These are phyloP conservation scores for Madurella fahalii DNA, from an alignment of 2,329 filamentous ascomycete genomes.

Conservation along the genomic window DNA sequence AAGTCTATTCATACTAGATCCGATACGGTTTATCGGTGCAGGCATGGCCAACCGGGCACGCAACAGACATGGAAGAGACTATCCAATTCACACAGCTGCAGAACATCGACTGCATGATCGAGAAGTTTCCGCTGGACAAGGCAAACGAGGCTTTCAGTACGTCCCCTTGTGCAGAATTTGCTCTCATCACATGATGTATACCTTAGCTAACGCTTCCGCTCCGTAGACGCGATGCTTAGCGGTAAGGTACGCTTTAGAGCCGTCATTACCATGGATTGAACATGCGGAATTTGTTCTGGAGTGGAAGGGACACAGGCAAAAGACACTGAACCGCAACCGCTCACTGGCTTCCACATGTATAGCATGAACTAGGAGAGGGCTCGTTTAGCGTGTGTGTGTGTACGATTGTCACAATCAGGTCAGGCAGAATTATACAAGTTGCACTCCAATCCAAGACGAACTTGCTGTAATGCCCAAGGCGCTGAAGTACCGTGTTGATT, in stretches of 20 bases:
- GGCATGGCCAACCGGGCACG: constrained; percentile 60
- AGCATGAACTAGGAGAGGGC: too few species aligned
- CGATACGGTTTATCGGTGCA: constrained; percentile 53
- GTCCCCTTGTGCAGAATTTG: background rate
- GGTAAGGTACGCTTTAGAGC: constrained; percentile 48
- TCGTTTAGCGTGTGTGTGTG: too few species aligned
- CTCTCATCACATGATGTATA: too few species aligned
- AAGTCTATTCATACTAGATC: constrained; percentile 33
- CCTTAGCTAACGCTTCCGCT: background rate
- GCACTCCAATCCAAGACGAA: too few species aligned
- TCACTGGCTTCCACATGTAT: background rate
- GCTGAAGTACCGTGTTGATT: too few species aligned
- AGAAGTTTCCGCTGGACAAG: constrained; percentile 58
- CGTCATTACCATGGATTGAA: constrained; percentile 45
- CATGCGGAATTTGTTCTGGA: background rate
- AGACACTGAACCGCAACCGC: too few species aligned
- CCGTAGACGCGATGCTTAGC: constrained; percentile 42
- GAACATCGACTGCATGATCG: constrained; percentile 59
- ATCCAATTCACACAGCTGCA: constrained; percentile 61
- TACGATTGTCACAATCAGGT: too few species aligned
- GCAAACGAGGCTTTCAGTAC: constrained; percentile 40
- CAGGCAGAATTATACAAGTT: too few species aligned
- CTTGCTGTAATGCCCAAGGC: too few species aligned
- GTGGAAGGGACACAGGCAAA: background rate
- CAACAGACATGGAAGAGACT: constrained; percentile 61